Conservation (phyloP, 805 yeast species). For the Saccharomycopsis schoenii region DNA sequence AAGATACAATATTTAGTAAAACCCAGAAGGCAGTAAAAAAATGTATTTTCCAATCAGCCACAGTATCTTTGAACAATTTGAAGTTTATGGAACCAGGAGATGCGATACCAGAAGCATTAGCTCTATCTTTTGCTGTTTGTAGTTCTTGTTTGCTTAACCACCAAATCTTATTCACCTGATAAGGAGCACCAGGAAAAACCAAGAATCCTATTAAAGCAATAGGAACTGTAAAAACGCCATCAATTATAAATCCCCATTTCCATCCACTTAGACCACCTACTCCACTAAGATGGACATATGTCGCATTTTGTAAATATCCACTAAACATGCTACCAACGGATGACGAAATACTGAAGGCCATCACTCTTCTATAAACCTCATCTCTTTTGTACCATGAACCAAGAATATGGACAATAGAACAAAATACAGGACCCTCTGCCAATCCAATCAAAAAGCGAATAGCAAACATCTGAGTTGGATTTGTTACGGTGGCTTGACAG, state of each 20-base stretch:
- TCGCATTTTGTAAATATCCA: slow-evolving; percentile 20
- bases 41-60: slow-evolving; percentile 50
- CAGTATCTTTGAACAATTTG: slow-evolving; percentile 42
- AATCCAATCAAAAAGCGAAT: slow-evolving; percentile 25
- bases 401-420: slow-evolving; percentile 25
- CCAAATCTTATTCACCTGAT: slow-evolving; percentile 20
- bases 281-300: slow-evolving; percentile 31
- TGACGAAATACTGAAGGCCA: slow-evolving; percentile 34
- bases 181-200: slow-evolving; percentile 1
- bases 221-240: slow-evolving; percentile 32
- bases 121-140: slow-evolving; percentile 23
- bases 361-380: slow-evolving; percentile 37
- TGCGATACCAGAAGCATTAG: slow-evolving; percentile 16
- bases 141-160: slow-evolving; percentile 27
- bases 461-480: slow-evolving; percentile 32
- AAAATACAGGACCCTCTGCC: not conserved
- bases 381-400: slow-evolving; percentile 32
- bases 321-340: slow-evolving; percentile 24
- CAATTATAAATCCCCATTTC: slow-evolving; percentile 68
- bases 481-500: slow-evolving; percentile 19
- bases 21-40: slow-evolving; percentile 42
- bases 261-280: slow-evolving; percentile 48
- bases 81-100: slow-evolving; percentile 30
- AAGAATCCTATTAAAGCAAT: not conserved
- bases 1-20: slow-evolving; percentile 43